Evolutionary conservation across 2,329 filamentous ascomycete genomes (phyloP).

Genomic region (Nemania sp.): DNA sequence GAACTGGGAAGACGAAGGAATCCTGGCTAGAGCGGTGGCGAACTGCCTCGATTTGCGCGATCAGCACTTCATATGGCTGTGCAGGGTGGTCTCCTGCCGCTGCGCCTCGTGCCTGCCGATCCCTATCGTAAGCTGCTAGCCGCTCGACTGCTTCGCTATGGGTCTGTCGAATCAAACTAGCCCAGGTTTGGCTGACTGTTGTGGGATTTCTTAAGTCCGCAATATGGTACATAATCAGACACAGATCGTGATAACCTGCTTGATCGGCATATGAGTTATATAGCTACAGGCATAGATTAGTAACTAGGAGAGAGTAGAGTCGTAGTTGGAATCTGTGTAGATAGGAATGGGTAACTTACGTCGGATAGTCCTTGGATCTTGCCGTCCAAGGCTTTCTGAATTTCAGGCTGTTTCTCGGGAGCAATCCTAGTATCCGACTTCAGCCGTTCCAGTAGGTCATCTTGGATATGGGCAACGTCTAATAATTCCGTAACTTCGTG

Average conservation of each 20-base stretch:
- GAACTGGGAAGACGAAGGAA: slow-evolving; percentile 68
- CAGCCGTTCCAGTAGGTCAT: slow-evolving; percentile 82
- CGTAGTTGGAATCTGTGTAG: neutral
- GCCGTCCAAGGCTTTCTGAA: slow-evolving; percentile 73
- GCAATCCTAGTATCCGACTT: slow-evolving; percentile 71
- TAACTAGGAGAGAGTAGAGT: neutral
- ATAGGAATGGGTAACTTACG: slow-evolving; percentile 54
- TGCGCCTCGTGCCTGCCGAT: slow-evolving; percentile 44
- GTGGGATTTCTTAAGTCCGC: slow-evolving; percentile 88
- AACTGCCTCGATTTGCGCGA: slow-evolving; percentile 65
- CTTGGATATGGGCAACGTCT: slow-evolving; percentile 92
- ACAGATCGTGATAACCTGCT: slow-evolving; percentile 91
- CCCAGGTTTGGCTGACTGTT: slow-evolving; percentile 84
- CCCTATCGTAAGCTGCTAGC: slow-evolving; percentile 44
- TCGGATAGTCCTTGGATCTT: slow-evolving; percentile 74
- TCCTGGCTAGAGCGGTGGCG: slow-evolving; percentile 67
- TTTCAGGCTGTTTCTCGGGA: slow-evolving; percentile 62
- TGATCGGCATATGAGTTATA: slow-evolving; percentile 91
- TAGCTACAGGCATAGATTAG: slow-evolving; percentile 58
- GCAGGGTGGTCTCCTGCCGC: slow-evolving; percentile 45
- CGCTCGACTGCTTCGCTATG: slow-evolving; percentile 59
- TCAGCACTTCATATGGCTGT: slow-evolving; percentile 71
- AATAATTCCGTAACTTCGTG: slow-evolving; percentile 84
- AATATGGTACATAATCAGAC: slow-evolving; percentile 86
- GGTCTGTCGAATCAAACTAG: slow-evolving; percentile 73